Base-by-base conservation (phyloP, 1,284 basidiomycete species). In the Sphagnurus paluster region DNA sequence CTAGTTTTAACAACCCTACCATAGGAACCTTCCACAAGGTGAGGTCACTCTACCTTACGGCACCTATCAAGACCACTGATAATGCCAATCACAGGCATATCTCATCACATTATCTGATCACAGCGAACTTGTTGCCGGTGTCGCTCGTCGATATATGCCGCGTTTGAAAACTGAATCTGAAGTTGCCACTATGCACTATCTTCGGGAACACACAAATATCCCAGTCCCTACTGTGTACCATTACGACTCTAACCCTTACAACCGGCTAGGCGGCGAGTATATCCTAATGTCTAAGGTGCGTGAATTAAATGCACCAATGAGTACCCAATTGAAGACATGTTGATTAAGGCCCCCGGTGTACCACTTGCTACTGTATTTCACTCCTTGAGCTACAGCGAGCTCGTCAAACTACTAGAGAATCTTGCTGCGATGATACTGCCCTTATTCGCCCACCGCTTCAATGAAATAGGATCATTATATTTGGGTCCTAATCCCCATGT, bases 281-380 rank as follows among this genome's bases (percentile, higher is more conserved):
- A 88, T 90, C 53, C 64, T 91, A 55, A 89, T 91, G 88, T 85
- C 84, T 45, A 90, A 85, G 79, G 88, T 86, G 53, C 20, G 74
- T 64, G 23, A 5, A 1, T 17, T n/a, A n/a, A n/a, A n/a, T n/a
- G n/a, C n/a, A n/a, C n/a, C n/a, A n/a, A n/a, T n/a, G n/a, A n/a
- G n/a, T n/a, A n/a, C n/a, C n/a, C n/a, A n/a, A n/a, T n/a, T n/a
- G n/a, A n/a, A n/a, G n/a, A n/a, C n/a, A n/a, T n/a, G n/a, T n/a
- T n/a, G n/a, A n/a, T n/a, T n/a, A 45, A 90, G 87, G 87, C 87
- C 23, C 65, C 72, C 4, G 87, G 87, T 10, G 75, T 87, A 23
- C 81, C 86, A 3, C 72, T 90, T 5, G 69, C 79, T 6, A 70
- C 74, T 44, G 80, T 88, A 14, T 88, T 84, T 59, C 82, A 87